Base-by-base conservation (phyloP, 495 filamentous ascomycete species). In the Hyaloscypha variabilis region DNA sequence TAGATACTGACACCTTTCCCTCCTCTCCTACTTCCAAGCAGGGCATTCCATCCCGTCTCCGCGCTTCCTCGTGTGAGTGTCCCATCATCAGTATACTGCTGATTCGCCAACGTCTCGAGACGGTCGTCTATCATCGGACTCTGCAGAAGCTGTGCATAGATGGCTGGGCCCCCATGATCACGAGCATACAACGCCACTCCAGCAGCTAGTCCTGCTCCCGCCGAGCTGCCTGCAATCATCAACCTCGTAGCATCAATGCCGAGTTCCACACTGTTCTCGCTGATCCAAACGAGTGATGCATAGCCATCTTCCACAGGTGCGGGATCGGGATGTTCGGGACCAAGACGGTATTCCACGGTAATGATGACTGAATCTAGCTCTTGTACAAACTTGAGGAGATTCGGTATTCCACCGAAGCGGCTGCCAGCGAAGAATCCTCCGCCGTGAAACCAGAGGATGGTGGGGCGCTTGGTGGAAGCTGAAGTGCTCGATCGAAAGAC, bases 341-440 rank as follows among this genome's bases (percentile, higher is more conserved):
- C 64, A 34, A 74, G 69, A n/a, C 75, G 70, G 63, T 72, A 73
- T 26, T 76, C 71, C 31, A 76, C 67, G 19, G 67, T 64, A 11
- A 77, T 31, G 3, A 69, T 56, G 34, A 69, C 42, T 29, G 55
- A 69, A 23, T 68, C 66, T 30, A 68, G 59, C 26, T 46, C 61
- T 51, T n/a, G n/a, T n/a, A n/a, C n/a, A n/a, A n/a, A n/a, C n/a
- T 62, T 34, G 50, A 67, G 30, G 30, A 34, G 30, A 11, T n/a
- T 34, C 30, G 30, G 11, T 34, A n/a, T n/a, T n/a, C n/a, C 30
- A 34, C 30, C 30, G 30, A n/a, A n/a, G n/a, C n/a, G 30, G 30
- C 5, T 34, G 30, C 4, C 30, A 34, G 30, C 30, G 30, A 11
- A 6, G 49, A 51, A n/a, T 51, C 19, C n/a, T n/a, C n/a, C n/a